Percentiles rank a stretch among this genome's conserved stretches.
These are phyloP conservation scores for Galerina marginata DNA, from an alignment of 768 basidiomycete genomes.

Conservation along the genomic window DNA sequence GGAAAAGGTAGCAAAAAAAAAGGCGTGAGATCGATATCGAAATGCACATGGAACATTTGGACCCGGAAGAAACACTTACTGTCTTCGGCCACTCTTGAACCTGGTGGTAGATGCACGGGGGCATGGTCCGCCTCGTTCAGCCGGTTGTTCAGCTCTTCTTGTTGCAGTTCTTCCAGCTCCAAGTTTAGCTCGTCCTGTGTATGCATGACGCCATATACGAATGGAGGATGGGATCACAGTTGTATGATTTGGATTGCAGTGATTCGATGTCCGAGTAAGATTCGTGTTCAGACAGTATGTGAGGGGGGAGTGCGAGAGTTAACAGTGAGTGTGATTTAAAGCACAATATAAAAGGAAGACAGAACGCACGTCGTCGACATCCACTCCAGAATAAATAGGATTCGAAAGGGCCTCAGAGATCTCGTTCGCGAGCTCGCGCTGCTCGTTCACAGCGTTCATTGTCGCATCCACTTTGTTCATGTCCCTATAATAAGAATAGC, in stretches of 20 bases:
- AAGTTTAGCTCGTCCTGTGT: slow-evolving; percentile 74
- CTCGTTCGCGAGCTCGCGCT: slow-evolving; percentile 92
- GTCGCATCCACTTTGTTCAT: slow-evolving; percentile 89
- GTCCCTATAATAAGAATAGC: slow-evolving; percentile 50
- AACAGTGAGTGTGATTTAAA: slow-evolving; percentile 7
- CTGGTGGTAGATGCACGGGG: slow-evolving; percentile 82
- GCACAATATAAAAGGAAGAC: slow-evolving; percentile 21
- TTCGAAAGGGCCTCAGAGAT: slow-evolving; percentile 88
- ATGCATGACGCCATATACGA: slow-evolving; percentile 11
- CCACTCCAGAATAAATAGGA: slow-evolving; percentile 59
- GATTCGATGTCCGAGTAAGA: neutral
- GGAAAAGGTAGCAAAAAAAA: neutral
- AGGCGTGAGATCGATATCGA: neutral
- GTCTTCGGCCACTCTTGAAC: slow-evolving; percentile 50
- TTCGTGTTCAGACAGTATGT: too few relatives aligned
- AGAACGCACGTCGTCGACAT: slow-evolving; percentile 69
- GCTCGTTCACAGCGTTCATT: slow-evolving; percentile 88
- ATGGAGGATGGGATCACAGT: neutral
- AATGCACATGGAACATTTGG: neutral
- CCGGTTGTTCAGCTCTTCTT: slow-evolving; percentile 85
- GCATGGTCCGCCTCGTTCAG: slow-evolving; percentile 88
- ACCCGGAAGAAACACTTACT: slow-evolving; percentile 44
- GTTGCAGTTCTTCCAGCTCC: slow-evolving; percentile 87
- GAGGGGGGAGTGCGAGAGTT: neutral
- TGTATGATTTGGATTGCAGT: neutral